A percentile compares a stretch with the other conserved stretches of the same genome.
These are phyloP conservation scores for Endocalyx cinctus DNA, from an alignment of 2,329 filamentous ascomycete genomes.

Conservation along the genomic window DNA sequence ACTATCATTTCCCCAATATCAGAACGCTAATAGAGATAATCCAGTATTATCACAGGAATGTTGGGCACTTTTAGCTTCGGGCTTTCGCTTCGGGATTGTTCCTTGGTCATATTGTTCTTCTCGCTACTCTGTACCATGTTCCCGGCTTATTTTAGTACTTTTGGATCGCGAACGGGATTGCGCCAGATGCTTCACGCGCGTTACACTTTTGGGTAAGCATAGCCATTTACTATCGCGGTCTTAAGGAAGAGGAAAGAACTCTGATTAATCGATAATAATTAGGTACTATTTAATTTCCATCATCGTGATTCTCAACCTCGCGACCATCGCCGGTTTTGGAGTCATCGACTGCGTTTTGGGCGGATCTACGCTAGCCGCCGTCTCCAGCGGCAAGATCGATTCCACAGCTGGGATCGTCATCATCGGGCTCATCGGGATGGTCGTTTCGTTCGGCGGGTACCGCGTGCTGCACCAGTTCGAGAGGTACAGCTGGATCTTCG, in stretches of 20 bases:
- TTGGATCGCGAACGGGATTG: slow-evolving; percentile 58
- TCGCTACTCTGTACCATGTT: slow-evolving; percentile 45
- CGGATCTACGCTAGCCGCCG: slow-evolving; percentile 1
- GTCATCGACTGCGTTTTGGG: slow-evolving; percentile 3
- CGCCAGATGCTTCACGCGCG: slow-evolving; percentile 59
- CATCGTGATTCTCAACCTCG: slow-evolving; percentile 1
- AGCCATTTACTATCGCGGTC: too few species aligned
- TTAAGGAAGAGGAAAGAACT: neutral
- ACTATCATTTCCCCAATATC: slow-evolving; percentile 5
- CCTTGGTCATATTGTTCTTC: slow-evolving; percentile 59
- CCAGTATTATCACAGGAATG: slow-evolving; percentile 56
- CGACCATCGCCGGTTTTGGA: slow-evolving; percentile 1
- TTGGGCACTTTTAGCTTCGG: slow-evolving; percentile 51
- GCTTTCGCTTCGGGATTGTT: slow-evolving; percentile 48
- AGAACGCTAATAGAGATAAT: slow-evolving; percentile 2
- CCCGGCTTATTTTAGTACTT: slow-evolving; percentile 49
- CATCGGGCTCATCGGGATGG: slow-evolving; percentile 1
- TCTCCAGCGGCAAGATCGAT: slow-evolving; percentile 2
- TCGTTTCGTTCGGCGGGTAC: slow-evolving; percentile 2
- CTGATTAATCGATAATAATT: too few species aligned
- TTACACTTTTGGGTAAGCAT: slow-evolving; percentile 50
- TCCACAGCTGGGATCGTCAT: slow-evolving; percentile 2
- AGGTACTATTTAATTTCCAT: slow-evolving; percentile 4
- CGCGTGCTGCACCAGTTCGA: slow-evolving; percentile 2
- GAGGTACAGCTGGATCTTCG: slow-evolving; percentile 1